These are phyloP conservation scores for Thecaphora thlaspeos DNA, from an alignment of 1,284 basidiomycete genomes.

Conservation along the genomic window DNA sequence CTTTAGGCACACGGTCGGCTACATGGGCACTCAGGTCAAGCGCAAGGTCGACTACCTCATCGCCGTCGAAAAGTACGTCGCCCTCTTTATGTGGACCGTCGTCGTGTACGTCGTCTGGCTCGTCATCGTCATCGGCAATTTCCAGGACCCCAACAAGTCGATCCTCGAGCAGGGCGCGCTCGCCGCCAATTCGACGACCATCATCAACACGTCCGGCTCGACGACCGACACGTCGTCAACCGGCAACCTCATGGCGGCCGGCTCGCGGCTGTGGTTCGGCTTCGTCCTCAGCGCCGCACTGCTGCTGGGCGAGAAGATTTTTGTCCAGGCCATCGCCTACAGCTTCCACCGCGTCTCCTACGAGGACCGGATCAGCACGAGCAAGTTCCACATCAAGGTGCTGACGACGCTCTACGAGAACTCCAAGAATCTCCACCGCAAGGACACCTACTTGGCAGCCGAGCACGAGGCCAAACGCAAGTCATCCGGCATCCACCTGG, in stretches of 20 bases:
- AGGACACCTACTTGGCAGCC: conserved; percentile 31
- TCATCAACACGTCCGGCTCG: conserved; percentile 13
- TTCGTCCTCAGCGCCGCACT: conserved; percentile 72
- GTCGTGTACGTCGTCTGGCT: conserved; percentile 63
- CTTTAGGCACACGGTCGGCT: conserved; percentile 15
- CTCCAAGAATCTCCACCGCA: conserved; percentile 60
- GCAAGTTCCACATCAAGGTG: conserved; percentile 75
- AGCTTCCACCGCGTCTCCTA: conserved; percentile 87
- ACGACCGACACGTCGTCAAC: conserved; percentile 26
- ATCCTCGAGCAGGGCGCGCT: conserved; percentile 20
- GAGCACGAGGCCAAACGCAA: conserved; percentile 37
- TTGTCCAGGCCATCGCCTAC: conserved; percentile 68
- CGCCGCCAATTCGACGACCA: conserved; percentile 32
- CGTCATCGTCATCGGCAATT: conserved; percentile 47
- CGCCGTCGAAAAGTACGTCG: conserved; percentile 58
- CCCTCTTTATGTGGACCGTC: conserved; percentile 72
- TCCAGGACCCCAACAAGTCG: conserved; percentile 35
- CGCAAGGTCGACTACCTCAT: conserved; percentile 67
- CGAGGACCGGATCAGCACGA: conserved; percentile 78
- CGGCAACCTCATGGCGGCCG: conserved; percentile 57
- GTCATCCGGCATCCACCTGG: conserved; percentile 22
- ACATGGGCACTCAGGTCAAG: conserved; percentile 61
- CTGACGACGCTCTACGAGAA: conserved; percentile 77
- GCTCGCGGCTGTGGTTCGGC: conserved; percentile 63
- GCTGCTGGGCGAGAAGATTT: conserved; percentile 77